Base-by-base conservation (phyloP, 176 grass and related monocot genomes). In the Alloteropsis semialata region DNA sequence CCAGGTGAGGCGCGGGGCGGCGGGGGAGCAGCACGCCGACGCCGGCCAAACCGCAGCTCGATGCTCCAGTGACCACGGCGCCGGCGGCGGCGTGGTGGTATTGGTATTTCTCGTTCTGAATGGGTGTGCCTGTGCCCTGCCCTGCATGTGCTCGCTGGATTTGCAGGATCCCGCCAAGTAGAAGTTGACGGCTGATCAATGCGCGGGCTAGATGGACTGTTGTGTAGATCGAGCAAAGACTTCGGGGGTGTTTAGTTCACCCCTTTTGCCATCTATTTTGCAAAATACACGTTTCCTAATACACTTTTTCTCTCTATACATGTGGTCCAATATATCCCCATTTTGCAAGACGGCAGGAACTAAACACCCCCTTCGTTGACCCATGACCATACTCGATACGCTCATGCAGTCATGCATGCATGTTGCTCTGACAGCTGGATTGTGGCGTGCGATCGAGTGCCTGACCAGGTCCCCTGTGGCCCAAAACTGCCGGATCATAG, bases 11-110 rank as follows among this genome's bases (percentile, higher is more conserved):
- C 18, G 27, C 56, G 37, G 74, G 16, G 17, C 2, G 15, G 29
- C 24, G 46, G 67, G 59, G 75, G 36, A 22, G 30, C 8, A 62
- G 78, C 60, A 81, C 28, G 27, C 4, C 8, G 5, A 38, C 75
- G 53, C 68, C 68, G 75, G 38, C 81, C 81, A 88, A 25, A 75
- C 32, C 59, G 32, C 75, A 10, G 75, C 29, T 76, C 65, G 44
- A 84, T 73, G 80, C 56, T 10, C 9, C 48, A 0, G 22, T 65
- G 3, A n/a, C 8, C 30, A 39, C 32, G 37, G 66, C 65, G 45
- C n/a, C 55, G 55, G n/a, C 55, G 55, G n/a, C 55, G 9, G 54
- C 54, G n/a, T 25, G 54, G 54, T 11, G 3, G 22, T 24, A 0
- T 3, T 8, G 15, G 11, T n/a, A 65, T 19, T 44, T 36, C 18